Evolutionary conservation across 2,329 filamentous ascomycete species (phyloP).

Genomic region (Moelleriella libera): DNA sequence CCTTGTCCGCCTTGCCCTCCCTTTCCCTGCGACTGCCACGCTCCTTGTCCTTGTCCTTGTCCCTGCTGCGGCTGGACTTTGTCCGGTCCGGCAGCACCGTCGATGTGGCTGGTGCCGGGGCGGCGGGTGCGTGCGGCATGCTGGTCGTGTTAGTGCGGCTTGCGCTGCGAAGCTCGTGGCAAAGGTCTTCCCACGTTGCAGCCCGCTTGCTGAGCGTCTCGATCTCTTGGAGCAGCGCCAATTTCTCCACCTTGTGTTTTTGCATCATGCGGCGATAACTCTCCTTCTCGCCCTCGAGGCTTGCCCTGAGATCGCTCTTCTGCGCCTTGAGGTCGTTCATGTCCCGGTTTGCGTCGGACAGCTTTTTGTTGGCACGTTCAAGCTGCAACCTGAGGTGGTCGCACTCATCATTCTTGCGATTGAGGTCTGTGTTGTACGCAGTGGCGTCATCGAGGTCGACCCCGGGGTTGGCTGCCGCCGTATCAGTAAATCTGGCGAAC

Average conservation of each 20-base stretch:
- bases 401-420: conserved; percentile 9
- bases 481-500: neutral
- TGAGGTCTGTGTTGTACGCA: conserved; percentile 9
- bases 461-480: neutral
- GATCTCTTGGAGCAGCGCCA: conserved; percentile 13
- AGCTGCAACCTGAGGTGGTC: conserved; percentile 12
- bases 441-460: conserved; percentile 7
- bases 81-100: conserved; percentile 12
- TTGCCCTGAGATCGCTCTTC: conserved; percentile 1
- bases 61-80: conserved; percentile 10
- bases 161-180: neutral
- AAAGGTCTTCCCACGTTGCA: neutral
- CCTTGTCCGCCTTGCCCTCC: conserved; percentile 16
- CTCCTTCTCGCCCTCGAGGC: neutral
- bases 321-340: conserved; percentile 8
- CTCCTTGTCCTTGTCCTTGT: conserved; percentile 6
- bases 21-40: neutral
- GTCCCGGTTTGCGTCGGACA: conserved; percentile 11
- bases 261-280: neutral
- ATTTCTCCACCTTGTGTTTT: conserved; percentile 15
- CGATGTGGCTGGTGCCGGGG: conserved; percentile 11
- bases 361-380: conserved; percentile 15
- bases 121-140: conserved; percentile 3
- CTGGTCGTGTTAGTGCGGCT: neutral
- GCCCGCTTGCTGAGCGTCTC: neutral